Evolutionary conservation across 148 eudicot genomes (phyloP).

Genomic region (Chenopodium formosanum): DNA sequence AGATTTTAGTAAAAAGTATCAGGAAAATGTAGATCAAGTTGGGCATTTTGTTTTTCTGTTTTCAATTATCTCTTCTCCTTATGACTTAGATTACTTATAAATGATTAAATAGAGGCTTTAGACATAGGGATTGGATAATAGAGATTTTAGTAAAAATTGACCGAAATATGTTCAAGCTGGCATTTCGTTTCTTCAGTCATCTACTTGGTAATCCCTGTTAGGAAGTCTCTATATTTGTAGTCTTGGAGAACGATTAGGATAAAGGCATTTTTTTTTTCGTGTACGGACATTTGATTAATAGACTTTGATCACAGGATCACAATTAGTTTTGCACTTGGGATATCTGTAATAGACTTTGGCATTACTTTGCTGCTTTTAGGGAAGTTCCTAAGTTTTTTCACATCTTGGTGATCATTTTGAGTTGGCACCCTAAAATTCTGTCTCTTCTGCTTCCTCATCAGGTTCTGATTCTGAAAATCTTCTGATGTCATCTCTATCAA

Average conservation of each 20-base stretch:
- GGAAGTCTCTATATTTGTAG: neutral
- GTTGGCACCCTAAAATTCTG: constrained; percentile 20
- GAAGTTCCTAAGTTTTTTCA: neutral
- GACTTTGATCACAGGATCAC: neutral
- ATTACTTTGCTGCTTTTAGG: neutral
- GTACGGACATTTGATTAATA: neutral
- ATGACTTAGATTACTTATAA: neutral
- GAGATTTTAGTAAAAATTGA: neutral
- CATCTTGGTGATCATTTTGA: neutral
- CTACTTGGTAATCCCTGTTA: neutral
- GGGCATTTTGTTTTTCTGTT: neutral
- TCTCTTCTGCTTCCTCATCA: constrained; percentile 28
- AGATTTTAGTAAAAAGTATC: neutral
- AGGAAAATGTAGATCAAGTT: neutral
- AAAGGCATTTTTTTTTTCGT: neutral
- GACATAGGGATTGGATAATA: too few relatives aligned
- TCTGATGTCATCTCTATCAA: constrained; percentile 22
- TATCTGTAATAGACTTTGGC: neutral
- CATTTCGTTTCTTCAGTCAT: neutral
- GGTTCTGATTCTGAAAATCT: constrained; percentile 25
- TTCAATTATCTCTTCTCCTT: neutral
- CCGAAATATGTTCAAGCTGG: neutral
- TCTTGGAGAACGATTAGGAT: neutral
- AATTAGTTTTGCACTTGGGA: neutral
- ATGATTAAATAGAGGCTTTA: neutral